Percentiles rank a stretch among this genome's conserved stretches.
These are phyloP conservation scores for Liquidambar formosana DNA, from an alignment of 164 flowering plant genomes.

Conservation along the genomic window DNA sequence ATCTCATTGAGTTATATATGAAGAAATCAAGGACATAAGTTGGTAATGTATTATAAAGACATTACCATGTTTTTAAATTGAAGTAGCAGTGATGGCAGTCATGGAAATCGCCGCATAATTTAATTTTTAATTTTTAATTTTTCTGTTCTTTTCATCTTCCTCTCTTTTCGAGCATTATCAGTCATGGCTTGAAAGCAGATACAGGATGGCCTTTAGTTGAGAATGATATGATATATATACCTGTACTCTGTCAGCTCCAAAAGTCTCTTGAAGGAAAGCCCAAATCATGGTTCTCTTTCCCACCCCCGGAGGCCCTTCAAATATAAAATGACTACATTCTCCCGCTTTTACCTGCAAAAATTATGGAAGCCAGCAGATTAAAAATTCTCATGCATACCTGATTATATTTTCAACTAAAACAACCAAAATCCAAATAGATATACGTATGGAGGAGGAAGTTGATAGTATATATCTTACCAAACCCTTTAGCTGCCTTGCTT, in stretches of 20 bases:
- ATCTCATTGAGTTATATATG: too few species aligned
- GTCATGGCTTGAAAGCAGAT: too few species aligned
- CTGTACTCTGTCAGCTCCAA: slow-evolving; percentile 45
- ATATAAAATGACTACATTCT: slow-evolving; percentile 52
- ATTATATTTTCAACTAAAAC: neutral
- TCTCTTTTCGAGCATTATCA: too few species aligned
- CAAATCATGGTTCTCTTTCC: slow-evolving; percentile 76
- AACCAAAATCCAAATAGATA: neutral
- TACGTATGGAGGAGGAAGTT: neutral
- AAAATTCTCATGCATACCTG: neutral
- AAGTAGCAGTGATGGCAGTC: too few species aligned
- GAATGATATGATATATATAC: slow-evolving; percentile 21
- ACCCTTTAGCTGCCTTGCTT: slow-evolving; percentile 36
- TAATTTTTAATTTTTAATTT: too few species aligned
- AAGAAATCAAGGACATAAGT: too few species aligned
- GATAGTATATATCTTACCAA: slow-evolving; percentile 28
- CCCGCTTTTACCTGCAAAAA: slow-evolving; percentile 31
- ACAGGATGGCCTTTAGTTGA: too few species aligned
- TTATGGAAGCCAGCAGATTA: neutral
- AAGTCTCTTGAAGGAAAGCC: slow-evolving; percentile 56
- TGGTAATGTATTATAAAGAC: too few species aligned
- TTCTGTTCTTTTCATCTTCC: too few species aligned
- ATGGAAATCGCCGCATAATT: too few species aligned
- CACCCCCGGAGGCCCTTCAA: slow-evolving; percentile 70
- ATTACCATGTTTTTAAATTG: too few species aligned